Percentiles rank a stretch among this genome's conserved stretches.
phyloP scores from a whole-genome alignment of 2,329 filamentous ascomycete genomes.

The Curvularia hawaiiensis region DNA sequence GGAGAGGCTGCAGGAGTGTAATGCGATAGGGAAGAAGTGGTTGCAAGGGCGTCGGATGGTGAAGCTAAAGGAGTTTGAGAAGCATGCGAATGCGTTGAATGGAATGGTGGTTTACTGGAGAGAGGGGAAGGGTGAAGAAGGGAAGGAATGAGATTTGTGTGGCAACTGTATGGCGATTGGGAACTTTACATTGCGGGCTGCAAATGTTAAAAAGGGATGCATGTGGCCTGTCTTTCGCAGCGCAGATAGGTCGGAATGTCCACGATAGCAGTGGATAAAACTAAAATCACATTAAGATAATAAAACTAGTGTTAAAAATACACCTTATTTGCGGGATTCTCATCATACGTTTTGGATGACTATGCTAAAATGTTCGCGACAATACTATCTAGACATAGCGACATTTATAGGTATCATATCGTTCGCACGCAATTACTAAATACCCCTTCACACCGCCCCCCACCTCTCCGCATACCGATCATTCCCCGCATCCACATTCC shows the following conservation, averaged over 20 bases:
- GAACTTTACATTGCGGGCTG: no score
- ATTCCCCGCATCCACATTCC: conserved; percentile 54
- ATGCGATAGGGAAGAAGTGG: conserved; percentile 36
- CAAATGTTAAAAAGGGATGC: no score
- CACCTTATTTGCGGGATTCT: no score
- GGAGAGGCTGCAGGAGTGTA: conserved; percentile 33
- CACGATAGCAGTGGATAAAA: no score
- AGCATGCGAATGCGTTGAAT: conserved; percentile 39
- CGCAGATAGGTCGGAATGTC: no score
- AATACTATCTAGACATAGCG: no score
- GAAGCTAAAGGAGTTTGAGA: conserved; percentile 35
- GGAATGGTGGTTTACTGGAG: conserved; percentile 42
- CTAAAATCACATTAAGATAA: no score
- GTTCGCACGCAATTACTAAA: neutral
- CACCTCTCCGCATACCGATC: conserved; percentile 62
- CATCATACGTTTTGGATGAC: no score
- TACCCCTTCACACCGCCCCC: conserved; percentile 23
- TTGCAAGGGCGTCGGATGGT: conserved; percentile 20
- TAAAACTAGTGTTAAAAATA: no score
- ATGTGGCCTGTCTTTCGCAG: no score
- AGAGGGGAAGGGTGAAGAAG: neutral
- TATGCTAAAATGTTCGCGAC: no score
- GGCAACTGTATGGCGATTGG: no score
- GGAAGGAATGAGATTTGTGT: neutral
- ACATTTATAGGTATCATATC: neutral